These are phyloP conservation scores for Aspergillus campestris DNA, from an alignment of 495 filamentous ascomycete species.

Conservation along the genomic window DNA sequence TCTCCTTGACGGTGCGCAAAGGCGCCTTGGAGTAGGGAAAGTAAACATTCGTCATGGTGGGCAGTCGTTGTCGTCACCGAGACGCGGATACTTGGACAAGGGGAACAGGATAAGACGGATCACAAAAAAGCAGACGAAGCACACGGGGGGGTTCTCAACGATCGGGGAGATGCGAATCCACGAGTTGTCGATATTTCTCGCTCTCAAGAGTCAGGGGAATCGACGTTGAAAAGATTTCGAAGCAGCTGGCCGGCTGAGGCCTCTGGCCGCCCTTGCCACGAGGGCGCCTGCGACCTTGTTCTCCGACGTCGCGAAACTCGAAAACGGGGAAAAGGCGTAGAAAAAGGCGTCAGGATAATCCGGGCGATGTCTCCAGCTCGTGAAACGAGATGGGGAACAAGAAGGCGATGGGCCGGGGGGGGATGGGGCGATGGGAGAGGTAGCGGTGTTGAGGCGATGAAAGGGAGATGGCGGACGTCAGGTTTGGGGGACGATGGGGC, in stretches of 20 bases:
- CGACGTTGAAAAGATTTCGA: conserved; percentile 30
- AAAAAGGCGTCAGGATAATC: conserved; percentile 15
- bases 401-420: conserved; percentile 34
- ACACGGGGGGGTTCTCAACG: not conserved
- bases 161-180: not conserved
- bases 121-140: not conserved
- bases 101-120: not conserved
- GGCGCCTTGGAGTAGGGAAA: conserved; percentile 92
- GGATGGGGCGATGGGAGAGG: conserved; percentile 23
- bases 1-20: conserved; percentile 90
- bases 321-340: conserved; percentile 21
- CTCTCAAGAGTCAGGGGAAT: conserved; percentile 7
- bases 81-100: not conserved
- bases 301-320: conserved; percentile 34
- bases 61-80: conserved; percentile 15
- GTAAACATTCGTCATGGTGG: conserved; percentile 85
- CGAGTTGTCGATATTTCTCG: not conserved
- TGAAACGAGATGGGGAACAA: conserved; percentile 35
- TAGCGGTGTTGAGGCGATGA: conserved; percentile 30
- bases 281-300: conserved; percentile 43
- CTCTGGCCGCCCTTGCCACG: conserved; percentile 48
- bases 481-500: conserved; percentile 35
- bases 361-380: conserved; percentile 17
- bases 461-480: conserved; percentile 35
- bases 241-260: conserved; percentile 41